phyloP scores from a whole-genome alignment of 345 rosid genomes.

The Dipteronia dyeriana region DNA sequence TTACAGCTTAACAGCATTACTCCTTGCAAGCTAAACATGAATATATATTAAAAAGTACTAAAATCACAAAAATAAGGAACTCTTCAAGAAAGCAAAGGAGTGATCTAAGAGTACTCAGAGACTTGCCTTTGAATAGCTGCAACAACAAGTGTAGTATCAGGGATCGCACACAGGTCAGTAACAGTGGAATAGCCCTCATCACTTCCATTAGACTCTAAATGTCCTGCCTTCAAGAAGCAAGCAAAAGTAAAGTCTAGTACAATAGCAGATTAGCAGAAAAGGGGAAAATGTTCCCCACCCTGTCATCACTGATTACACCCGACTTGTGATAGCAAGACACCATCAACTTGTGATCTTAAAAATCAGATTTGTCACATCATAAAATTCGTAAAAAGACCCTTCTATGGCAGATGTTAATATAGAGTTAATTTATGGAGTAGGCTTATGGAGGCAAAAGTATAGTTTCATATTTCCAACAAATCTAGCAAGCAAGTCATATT shows the following conservation, averaged over 20 bases:
- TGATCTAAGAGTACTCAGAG: background rate
- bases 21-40: constrained; percentile 68
- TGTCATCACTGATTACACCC: background rate
- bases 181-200: constrained; percentile 53
- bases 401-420: background rate
- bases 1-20: constrained; percentile 64
- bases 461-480: background rate
- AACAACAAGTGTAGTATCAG: constrained; percentile 53
- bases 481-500: constrained; percentile 11
- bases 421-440: background rate
- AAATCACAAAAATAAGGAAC: constrained; percentile 14
- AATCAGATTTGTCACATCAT: constrained; percentile 6
- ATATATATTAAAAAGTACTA: constrained; percentile 10
- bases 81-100: background rate
- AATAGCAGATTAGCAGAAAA: background rate
- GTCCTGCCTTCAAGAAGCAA: constrained; percentile 60
- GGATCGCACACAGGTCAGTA: constrained; percentile 63
- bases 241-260: constrained; percentile 13
- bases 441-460: background rate
- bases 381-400: background rate
- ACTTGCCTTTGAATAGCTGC: constrained; percentile 77
- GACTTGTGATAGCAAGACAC: background rate
- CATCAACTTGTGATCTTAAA: background rate
- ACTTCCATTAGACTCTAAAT: constrained; percentile 39
- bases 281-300: background rate